phyloP scores from a whole-genome alignment of 169 alveolate species.

The Cardiosporidium cionae region DNA sequence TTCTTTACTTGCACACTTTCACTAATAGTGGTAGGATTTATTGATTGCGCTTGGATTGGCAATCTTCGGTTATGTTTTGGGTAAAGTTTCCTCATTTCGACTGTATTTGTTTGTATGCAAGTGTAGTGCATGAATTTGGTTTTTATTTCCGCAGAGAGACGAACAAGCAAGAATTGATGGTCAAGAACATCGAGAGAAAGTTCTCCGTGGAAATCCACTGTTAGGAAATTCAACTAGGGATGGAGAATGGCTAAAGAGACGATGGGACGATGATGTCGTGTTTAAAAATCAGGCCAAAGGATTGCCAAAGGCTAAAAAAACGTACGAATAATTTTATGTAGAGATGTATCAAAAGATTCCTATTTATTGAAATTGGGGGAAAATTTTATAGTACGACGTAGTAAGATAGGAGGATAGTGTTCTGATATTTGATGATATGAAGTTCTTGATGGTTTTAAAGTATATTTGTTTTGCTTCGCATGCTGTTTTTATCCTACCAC shows the following conservation, averaged over 20 bases:
- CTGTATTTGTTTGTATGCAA: not conserved
- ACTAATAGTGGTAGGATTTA: not conserved
- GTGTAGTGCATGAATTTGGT: not conserved
- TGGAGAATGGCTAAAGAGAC: constrained; percentile 50
- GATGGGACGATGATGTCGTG: constrained; percentile 83
- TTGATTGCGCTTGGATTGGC: not conserved
- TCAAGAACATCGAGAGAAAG: constrained; percentile 45
- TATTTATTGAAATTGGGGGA: too few relatives aligned
- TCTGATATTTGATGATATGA: too few relatives aligned
- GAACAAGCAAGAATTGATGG: constrained; percentile 46
- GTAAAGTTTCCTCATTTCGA: not conserved
- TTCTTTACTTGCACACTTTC: not conserved
- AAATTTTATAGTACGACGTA: too few relatives aligned
- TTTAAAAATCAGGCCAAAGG: constrained; percentile 72
- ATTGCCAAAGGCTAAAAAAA: constrained; percentile 53
- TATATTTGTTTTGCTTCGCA: too few relatives aligned
- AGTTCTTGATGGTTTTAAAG: too few relatives aligned
- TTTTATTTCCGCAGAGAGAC: constrained; percentile 33
- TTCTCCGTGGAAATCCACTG: constrained; percentile 63
- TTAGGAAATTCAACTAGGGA: constrained; percentile 15
- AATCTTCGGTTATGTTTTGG: not conserved
- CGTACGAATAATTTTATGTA: too few relatives aligned
- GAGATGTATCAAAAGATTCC: too few relatives aligned
- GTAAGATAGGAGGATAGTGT: too few relatives aligned
- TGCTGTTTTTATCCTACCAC: too few relatives aligned